A percentile compares a stretch with the other conserved stretches of the same genome.
Conservation (phyloP, 148 eudicot genomes). For the Chenopodium formosanum region DNA sequence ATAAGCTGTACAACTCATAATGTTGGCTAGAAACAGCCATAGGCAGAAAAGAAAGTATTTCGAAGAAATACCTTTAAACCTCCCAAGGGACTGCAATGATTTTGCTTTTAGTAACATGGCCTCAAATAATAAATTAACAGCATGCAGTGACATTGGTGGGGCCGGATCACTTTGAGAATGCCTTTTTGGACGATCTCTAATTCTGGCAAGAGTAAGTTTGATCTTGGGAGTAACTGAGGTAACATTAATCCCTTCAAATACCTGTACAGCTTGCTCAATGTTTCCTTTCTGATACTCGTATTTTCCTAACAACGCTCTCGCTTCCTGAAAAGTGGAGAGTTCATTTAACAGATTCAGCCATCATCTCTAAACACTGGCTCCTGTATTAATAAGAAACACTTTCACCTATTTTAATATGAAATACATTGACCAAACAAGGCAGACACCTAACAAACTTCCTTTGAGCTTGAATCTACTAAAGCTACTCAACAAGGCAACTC, state of each 20-base stretch:
- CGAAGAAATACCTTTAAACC: slow-evolving; percentile 56
- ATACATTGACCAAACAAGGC: neutral
- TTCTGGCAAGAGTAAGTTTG: slow-evolving; percentile 52
- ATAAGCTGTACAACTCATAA: neutral
- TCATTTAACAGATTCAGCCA: slow-evolving; percentile 6
- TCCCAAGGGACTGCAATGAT: slow-evolving; percentile 75
- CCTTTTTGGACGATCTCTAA: slow-evolving; percentile 45
- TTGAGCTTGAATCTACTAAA: neutral
- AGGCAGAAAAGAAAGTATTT: neutral
- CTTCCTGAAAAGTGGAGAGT: slow-evolving; percentile 57
- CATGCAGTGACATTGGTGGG: slow-evolving; percentile 66
- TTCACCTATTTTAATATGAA: neutral
- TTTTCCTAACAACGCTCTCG: slow-evolving; percentile 92
- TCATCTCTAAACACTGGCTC: slow-evolving; percentile 4
- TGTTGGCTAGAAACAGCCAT: neutral
- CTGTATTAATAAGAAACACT: neutral
- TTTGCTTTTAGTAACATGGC: slow-evolving; percentile 80
- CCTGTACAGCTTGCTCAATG: slow-evolving; percentile 83
- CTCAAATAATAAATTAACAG: slow-evolving; percentile 71
- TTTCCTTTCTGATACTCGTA: slow-evolving; percentile 93
- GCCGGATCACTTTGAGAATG: slow-evolving; percentile 43
- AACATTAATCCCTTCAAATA: slow-evolving; percentile 90
- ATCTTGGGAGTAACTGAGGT: slow-evolving; percentile 64
- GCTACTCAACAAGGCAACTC: neutral
- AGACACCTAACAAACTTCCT: neutral